Base-by-base conservation (phyloP, 2,329 filamentous ascomycete genomes). In the Sordariomycetes sp. region DNA sequence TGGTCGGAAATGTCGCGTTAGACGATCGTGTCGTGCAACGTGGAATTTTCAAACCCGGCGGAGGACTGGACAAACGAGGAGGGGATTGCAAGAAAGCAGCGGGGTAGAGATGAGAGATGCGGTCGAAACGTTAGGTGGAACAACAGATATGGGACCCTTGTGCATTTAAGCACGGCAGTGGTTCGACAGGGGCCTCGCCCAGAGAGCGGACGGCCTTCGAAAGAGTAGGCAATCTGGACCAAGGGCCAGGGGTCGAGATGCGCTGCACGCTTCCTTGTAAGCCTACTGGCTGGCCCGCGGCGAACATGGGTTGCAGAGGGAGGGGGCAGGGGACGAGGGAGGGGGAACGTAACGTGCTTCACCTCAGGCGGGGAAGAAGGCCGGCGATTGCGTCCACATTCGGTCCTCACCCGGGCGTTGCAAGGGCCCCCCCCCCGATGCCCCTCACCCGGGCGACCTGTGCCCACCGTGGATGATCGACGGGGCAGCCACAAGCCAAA, bases 401-500 rank as follows among this genome's bases (percentile, higher is more conserved):
- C 55, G 45, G 28, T 42, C 45, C 48, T 22, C 32, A 52, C 48
- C 45, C 24, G 50, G 48, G 39, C 32, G 25, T 32, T 25, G 25
- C 34, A 53, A 25, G 55, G 55, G 52, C 15, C 22, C 32, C 15
- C 22, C 32, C 12, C 20, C 51, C 39, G 39, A n/a, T n/a, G n/a
- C 20, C 22, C 22, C 45, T 52, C n/a, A 39, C 28, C 25, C 20
- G 20, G n/a, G 24, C 17, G 51, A 57, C 55, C 55, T 34, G 55
- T n/a, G 50, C 52, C 34, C 6, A 13, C 15, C 24, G 35, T 53
- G 34, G 51, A 45, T 28, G 55, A 57, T 57, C 55, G 55, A 57
- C 55, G 55, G 50, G 50, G 50, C 55, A 57, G 50, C 55, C 55
- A 50, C 35, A 45, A 52, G 55, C 55, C 61, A 34, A 53, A 61